These are phyloP conservation scores for Fusarium camptoceras DNA, from an alignment of 2,329 filamentous ascomycete genomes.

Conservation along the genomic window DNA sequence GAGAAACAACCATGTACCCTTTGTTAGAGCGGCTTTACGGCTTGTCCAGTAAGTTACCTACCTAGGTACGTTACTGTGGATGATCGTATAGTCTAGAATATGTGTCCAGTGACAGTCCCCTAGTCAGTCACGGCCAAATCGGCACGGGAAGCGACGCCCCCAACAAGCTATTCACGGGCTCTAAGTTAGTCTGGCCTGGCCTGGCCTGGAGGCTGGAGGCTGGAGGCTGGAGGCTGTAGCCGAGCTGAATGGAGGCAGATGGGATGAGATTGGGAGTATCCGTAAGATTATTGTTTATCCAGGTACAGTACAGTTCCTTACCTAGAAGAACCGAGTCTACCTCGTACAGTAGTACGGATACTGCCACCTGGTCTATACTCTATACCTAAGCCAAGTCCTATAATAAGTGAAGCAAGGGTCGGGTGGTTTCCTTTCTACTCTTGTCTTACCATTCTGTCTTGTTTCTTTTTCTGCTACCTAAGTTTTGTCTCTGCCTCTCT, in stretches of 20 bases:
- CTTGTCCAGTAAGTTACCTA: too few relatives aligned
- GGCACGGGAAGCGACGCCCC: conserved; percentile 33
- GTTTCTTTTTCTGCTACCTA: conserved; percentile 19
- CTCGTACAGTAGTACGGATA: neutral
- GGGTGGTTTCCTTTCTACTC: neutral
- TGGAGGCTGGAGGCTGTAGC: neutral
- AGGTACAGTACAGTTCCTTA: neutral
- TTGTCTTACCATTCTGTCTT: conserved; percentile 1
- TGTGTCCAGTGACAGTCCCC: conserved; percentile 24
- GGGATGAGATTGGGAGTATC: neutral
- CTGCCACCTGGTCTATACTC: neutral
- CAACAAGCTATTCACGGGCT: conserved; percentile 27
- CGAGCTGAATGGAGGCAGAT: neutral
- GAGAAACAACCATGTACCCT: neutral
- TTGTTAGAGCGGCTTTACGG: neutral
- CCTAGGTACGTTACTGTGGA: neutral
- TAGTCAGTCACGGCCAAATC: conserved; percentile 30
- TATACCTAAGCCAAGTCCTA: neutral
- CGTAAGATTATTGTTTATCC: neutral
- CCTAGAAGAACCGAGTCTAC: neutral
- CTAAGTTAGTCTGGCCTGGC: conserved; percentile 9
- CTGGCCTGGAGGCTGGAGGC: neutral
- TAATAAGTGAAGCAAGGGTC: neutral
- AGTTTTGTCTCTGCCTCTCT: neutral
- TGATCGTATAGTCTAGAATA: conserved; percentile 14